Base-by-base conservation (phyloP, 176 grass and related monocot species). In the Cenchrus americanus region DNA sequence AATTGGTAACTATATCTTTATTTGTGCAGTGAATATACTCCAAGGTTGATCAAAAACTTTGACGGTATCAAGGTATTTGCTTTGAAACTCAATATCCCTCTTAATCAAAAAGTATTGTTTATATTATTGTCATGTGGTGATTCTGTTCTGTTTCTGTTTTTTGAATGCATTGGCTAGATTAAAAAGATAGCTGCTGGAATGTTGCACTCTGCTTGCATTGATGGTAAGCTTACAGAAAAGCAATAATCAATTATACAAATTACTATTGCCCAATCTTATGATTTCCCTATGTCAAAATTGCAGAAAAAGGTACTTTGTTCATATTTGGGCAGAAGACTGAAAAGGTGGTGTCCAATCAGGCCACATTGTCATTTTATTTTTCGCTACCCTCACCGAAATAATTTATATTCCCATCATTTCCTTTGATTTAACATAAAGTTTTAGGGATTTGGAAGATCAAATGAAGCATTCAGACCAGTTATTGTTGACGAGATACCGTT, bases 1-100 rank as follows among this genome's bases (percentile, higher is more conserved):
- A 19, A 58, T 87, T 81, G 50, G 57, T 79, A 79, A 37, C 78
- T 87, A 83, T 62, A 75, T 76, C 74, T 83, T 86, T 58, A 80
- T 86, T 84, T 94, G 62, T 91, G 82, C 89, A 98, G 96, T 90
- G 96, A 98, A 93, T 93, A 91, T 85, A 98, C 89, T 66, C 96
- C 96, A 85, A 93, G 96, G 72, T 84, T 98, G 87, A 95, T 98
- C 3, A 98, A 93, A 82, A 85, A 85, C 77, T 80, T 98, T 80
- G 91, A 95, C 73, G 87, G 91, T 66, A 63, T 93, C 42, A 95
- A 93, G 96, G 96, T 98, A 91, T 46, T 75, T 82, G 34, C 66
- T 73, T 86, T 63, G 44, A 82, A 69, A 78, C 71, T 86, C 21
- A 73, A 63, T 73, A 11, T 63, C 24, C 10, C 41, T 73, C 49